Percentiles rank a stretch among this genome's conserved stretches.
Conservation (phyloP, 768 basidiomycete species). For the Pisolithus sp. region DNA sequence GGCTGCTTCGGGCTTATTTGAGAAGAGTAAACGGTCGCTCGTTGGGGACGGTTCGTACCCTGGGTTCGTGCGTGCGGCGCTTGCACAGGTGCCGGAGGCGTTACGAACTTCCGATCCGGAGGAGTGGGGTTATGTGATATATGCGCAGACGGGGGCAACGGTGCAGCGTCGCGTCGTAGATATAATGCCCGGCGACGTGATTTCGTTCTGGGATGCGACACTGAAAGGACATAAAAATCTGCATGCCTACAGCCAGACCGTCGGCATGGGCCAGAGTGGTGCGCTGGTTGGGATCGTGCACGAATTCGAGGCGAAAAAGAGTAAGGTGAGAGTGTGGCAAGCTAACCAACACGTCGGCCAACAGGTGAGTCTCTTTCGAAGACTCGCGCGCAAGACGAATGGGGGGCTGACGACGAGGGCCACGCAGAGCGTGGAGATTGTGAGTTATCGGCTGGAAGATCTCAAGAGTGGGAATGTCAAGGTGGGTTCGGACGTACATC, state of each 20-base stretch:
- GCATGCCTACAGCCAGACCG: slow-evolving; percentile 59
- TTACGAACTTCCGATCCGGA: slow-evolving; percentile 26
- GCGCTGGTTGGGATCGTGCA: slow-evolving; percentile 68
- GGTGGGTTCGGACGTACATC: slow-evolving; percentile 34
- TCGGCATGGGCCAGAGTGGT: slow-evolving; percentile 42
- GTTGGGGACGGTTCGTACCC: slow-evolving; percentile 81
- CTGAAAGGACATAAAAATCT: slow-evolving; percentile 79
- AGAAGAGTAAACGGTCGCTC: slow-evolving; percentile 70
- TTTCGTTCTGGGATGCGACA: slow-evolving; percentile 67
- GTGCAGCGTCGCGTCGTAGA: slow-evolving; percentile 74
- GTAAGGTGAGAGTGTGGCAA: slow-evolving; percentile 78
- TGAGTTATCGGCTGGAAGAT: slow-evolving; percentile 87
- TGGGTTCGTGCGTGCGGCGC: slow-evolving; percentile 67
- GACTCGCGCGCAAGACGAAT: slow-evolving; percentile 25
- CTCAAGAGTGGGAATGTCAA: slow-evolving; percentile 79
- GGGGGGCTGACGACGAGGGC: slow-evolving; percentile 31
- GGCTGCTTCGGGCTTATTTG: slow-evolving; percentile 57
- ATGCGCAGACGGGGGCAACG: slow-evolving; percentile 56
- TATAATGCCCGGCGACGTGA: slow-evolving; percentile 81
- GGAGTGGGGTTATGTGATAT: slow-evolving; percentile 70
- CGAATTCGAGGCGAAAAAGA: slow-evolving; percentile 84
- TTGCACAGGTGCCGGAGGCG: slow-evolving; percentile 62
- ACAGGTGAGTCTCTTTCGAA: slow-evolving; percentile 46
- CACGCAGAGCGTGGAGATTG: slow-evolving; percentile 58
- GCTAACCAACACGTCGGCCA: slow-evolving; percentile 83